These are phyloP conservation scores for Arabis hirsuta DNA, from an alignment of 345 rosid species.

Conservation along the genomic window DNA sequence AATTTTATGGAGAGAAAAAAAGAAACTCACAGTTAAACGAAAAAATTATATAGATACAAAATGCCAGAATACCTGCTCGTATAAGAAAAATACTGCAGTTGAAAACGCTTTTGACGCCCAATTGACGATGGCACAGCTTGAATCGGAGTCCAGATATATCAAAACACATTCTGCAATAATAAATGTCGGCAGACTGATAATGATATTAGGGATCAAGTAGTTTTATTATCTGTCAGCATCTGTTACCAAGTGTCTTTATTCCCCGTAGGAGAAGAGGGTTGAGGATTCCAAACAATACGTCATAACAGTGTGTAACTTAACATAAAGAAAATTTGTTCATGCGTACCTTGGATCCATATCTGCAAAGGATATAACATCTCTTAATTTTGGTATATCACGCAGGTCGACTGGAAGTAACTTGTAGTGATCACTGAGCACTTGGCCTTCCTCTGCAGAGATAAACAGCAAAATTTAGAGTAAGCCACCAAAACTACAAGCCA, in stretches of 20 bases:
- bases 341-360: constrained; percentile 86
- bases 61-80: constrained; percentile 76
- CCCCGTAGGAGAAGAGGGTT: background rate
- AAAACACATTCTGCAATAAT: constrained; percentile 98
- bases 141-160: constrained; percentile 93
- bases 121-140: constrained; percentile 71
- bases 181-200: constrained; percentile 96
- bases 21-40: constrained; percentile 12
- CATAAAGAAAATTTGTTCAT: background rate
- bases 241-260: constrained; percentile 5
- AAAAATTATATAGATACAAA: background rate
- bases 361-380: constrained; percentile 71
- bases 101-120: constrained; percentile 85
- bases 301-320: background rate
- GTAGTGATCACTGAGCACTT: constrained; percentile 84
- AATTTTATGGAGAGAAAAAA: constrained; percentile 11
- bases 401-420: constrained; percentile 90
- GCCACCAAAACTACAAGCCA: constrained; percentile 19
- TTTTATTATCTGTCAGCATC: constrained; percentile 34
- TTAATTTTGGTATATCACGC: constrained; percentile 70
- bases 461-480: constrained; percentile 4
- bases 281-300: background rate
- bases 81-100: constrained; percentile 83
- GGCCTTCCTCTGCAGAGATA: constrained; percentile 74
- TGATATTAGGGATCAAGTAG: constrained; percentile 57